Conservation (phyloP, 805 yeast genomes). For the Kodamaea laetipori region DNA sequence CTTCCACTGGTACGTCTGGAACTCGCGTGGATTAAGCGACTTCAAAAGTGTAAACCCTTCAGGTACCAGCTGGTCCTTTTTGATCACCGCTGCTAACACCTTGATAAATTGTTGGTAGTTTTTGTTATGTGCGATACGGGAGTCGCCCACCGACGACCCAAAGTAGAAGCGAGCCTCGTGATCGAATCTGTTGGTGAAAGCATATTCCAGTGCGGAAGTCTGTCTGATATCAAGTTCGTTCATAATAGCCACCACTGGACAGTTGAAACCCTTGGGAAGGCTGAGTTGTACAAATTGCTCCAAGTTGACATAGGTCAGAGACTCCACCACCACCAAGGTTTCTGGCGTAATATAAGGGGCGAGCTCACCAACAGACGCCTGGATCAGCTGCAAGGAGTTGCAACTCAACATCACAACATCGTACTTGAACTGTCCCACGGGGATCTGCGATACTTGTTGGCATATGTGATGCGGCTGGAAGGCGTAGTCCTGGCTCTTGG, state of each 20-base stretch:
- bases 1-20: conserved; percentile 79
- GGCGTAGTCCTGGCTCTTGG: conserved; percentile 9
- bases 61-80: conserved; percentile 22
- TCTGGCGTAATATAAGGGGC: conserved; percentile 29
- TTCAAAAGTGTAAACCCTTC: conserved; percentile 50
- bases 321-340: conserved; percentile 64
- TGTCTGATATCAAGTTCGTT: conserved; percentile 59
- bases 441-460: conserved; percentile 16
- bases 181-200: conserved; percentile 35
- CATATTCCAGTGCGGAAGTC: conserved; percentile 26
- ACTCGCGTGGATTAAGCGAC: conserved; percentile 55
- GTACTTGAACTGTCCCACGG: conserved; percentile 22
- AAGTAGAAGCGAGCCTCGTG: conserved; percentile 49
- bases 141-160: conserved; percentile 27
- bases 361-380: conserved; percentile 27
- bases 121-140: conserved; percentile 15
- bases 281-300: conserved; percentile 65
- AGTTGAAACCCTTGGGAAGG: conserved; percentile 33
- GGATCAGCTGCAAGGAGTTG: conserved; percentile 42
- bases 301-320: conserved; percentile 69
- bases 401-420: conserved; percentile 41
- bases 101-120: conserved; percentile 28
- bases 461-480: conserved; percentile 22
- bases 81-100: conserved; percentile 30
- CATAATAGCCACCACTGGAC: conserved; percentile 51